phyloP scores from a whole-genome alignment of 768 basidiomycete species.

The Cubamyces sp. region DNA sequence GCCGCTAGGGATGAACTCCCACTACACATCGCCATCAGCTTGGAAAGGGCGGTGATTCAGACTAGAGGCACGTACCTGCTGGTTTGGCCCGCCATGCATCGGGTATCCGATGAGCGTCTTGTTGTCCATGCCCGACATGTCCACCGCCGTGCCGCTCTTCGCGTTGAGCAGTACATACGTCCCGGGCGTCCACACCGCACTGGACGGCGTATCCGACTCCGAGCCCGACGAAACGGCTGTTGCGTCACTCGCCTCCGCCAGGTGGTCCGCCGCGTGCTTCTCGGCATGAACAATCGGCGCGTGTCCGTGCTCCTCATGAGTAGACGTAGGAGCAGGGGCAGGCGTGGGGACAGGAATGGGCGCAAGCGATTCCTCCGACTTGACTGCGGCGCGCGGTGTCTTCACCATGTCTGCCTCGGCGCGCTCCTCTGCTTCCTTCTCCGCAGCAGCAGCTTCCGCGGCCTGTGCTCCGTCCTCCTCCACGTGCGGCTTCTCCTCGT shows the following conservation, averaged over 20 bases:
- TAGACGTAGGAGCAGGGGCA: no score
- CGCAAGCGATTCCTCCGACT: conserved; percentile 13
- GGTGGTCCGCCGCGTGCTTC: background rate
- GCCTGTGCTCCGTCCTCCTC: background rate
- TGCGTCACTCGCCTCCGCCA: conserved; percentile 13
- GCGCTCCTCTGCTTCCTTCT: background rate
- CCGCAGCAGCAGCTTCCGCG: background rate
- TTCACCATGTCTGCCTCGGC: background rate
- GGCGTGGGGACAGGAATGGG: background rate
- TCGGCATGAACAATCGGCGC: background rate
- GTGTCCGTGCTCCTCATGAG: background rate
- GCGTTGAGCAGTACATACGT: conserved; percentile 33
- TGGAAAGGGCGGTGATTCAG: background rate
- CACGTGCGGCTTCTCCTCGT: background rate
- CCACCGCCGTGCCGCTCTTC: conserved; percentile 30
- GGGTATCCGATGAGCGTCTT: conserved; percentile 32
- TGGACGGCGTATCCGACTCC: conserved; percentile 19
- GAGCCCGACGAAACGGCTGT: conserved; percentile 14
- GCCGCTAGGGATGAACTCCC: conserved; percentile 33
- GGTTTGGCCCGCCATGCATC: conserved; percentile 30
- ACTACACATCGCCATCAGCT: conserved; percentile 12
- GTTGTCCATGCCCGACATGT: conserved; percentile 30
- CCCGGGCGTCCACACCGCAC: conserved; percentile 20
- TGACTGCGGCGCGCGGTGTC: conserved; percentile 19
- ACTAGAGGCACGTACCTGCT: conserved; percentile 25